A percentile compares a stretch with the other conserved stretches of the same genome.
phyloP scores from a whole-genome alignment of 495 filamentous ascomycete species.

The Gamarada debralockiae region DNA sequence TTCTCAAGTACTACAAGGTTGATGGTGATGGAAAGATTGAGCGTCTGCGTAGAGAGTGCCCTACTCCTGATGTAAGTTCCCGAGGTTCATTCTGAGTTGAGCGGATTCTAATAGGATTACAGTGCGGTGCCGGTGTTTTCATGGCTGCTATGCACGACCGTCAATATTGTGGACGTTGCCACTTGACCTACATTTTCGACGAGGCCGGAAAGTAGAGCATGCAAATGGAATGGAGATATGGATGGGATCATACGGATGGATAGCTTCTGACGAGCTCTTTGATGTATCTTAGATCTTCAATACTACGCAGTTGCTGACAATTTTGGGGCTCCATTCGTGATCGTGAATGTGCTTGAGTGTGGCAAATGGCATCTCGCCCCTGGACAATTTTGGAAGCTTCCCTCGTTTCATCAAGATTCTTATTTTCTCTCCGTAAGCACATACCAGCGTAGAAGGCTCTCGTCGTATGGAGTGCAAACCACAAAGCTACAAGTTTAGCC shows the following conservation, averaged over 20 bases:
- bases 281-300: slow-evolving; percentile 20
- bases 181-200: slow-evolving; percentile 99
- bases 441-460: too few relatives aligned
- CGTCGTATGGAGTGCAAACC: too few relatives aligned
- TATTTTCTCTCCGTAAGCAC: too few relatives aligned
- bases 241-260: background rate
- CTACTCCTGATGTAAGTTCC: slow-evolving; percentile 74
- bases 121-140: slow-evolving; percentile 99
- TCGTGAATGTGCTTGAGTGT: background rate
- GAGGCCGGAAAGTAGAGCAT: slow-evolving; percentile 38
- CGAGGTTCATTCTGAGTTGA: background rate
- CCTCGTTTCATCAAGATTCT: too few relatives aligned
- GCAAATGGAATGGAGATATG: background rate
- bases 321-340: background rate
- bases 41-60: slow-evolving; percentile 97
- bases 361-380: too few relatives aligned
- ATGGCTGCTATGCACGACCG: slow-evolving; percentile 99
- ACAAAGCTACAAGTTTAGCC: too few relatives aligned
- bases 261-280: slow-evolving; percentile 11
- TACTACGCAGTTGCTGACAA: slow-evolving; percentile 12
- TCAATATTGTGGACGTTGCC: slow-evolving; percentile 99
- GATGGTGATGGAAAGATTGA: slow-evolving; percentile 99
- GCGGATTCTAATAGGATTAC: slow-evolving; percentile 21
- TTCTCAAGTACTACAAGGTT: slow-evolving; percentile 99
- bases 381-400: too few relatives aligned